Evolutionary conservation across 768 basidiomycete genomes (phyloP), one percentile per base, ranked within the genome.

Genomic region (Boletus pseudo-olivaceus): DNA sequence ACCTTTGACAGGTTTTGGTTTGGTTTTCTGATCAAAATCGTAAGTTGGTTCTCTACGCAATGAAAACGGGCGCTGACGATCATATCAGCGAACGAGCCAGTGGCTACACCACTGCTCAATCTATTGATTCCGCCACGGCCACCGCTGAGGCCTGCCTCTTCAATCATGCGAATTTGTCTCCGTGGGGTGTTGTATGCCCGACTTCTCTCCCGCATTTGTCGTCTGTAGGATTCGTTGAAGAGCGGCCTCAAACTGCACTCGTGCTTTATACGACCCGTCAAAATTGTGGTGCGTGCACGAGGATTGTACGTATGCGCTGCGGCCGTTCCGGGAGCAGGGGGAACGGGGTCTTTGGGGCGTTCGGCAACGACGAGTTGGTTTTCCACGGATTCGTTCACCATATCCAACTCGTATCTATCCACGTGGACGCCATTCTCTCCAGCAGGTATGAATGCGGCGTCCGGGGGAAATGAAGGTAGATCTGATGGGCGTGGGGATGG

Each of bases 311-410:
- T 72, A 51, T 57, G 75, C 68, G 33, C 76, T 2, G 63, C 54
- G 68, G 30, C 75, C 69, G 35, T 78, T 66, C 49, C 70, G 65
- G 14, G 59, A 41, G 53, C 68, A 70, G 54, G 79, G 62, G 29
- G 77, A 69, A 19, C 75, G 32, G 68, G 82, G 48, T 76, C 87
- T 63, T 90, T 92, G 23, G 86, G 85, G 49, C 86, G 82, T 69
- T 93, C 90, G 0, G 90, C 90, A 34, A 93, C 82, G 29, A 93
- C 89, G 53, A 90, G 80, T 69, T 93, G 87, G 72, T 93, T 94
- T 62, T 90, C 88, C 9, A 91, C 87, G 32, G 82, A 71, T 57
- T 91, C 87, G 57, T 91, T 88, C 40, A 93, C 84, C 82, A 96
- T 91, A 40, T 91, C 87, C 33, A 98, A 77, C 61, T 93, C 90